Conservation (phyloP, 805 yeast species). For the Starmera dryadoides region DNA sequence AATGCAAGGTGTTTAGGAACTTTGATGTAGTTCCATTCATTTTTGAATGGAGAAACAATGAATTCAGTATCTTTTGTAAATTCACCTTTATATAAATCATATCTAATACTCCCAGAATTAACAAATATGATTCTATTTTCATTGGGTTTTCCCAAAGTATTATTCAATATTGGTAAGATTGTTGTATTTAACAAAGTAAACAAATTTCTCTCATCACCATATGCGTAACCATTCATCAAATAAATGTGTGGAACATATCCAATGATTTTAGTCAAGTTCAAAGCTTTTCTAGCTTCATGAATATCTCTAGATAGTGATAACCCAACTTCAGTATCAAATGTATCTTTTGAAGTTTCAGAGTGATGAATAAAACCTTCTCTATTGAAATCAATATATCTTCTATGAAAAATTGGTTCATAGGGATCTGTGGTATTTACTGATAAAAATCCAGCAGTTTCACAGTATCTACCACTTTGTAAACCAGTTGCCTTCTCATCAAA, state of each 20-base stretch:
- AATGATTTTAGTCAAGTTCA: constrained; percentile 46
- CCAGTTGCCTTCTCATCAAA: constrained; percentile 65
- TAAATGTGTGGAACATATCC: constrained; percentile 68
- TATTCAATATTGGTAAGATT: constrained; percentile 42
- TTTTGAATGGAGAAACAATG: constrained; percentile 79
- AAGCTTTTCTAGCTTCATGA: constrained; percentile 30
- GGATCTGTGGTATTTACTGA: constrained; percentile 39
- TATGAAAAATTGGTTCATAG: constrained; percentile 26
- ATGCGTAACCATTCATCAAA: constrained; percentile 60
- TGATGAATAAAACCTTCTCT: constrained; percentile 64
- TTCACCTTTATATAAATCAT: constrained; percentile 78
- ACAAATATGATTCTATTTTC: constrained; percentile 49
- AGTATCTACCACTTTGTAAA: constrained; percentile 86
- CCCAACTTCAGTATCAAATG: constrained; percentile 55
- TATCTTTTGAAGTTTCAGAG: constrained; percentile 20
- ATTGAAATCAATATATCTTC: constrained; percentile 83
- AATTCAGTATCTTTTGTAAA: constrained; percentile 75
- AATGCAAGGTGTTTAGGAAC: constrained; percentile 55
- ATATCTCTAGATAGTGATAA: constrained; percentile 37
- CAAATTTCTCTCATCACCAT: constrained; percentile 48
- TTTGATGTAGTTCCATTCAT: constrained; percentile 64
- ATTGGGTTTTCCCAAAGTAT: constrained; percentile 23
- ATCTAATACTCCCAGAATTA: constrained; percentile 85
- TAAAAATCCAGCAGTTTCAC: constrained; percentile 90
- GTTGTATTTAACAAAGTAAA: constrained; percentile 50